Base-by-base conservation (phyloP, 2,329 filamentous ascomycete species). In the Camillea tinctor region DNA sequence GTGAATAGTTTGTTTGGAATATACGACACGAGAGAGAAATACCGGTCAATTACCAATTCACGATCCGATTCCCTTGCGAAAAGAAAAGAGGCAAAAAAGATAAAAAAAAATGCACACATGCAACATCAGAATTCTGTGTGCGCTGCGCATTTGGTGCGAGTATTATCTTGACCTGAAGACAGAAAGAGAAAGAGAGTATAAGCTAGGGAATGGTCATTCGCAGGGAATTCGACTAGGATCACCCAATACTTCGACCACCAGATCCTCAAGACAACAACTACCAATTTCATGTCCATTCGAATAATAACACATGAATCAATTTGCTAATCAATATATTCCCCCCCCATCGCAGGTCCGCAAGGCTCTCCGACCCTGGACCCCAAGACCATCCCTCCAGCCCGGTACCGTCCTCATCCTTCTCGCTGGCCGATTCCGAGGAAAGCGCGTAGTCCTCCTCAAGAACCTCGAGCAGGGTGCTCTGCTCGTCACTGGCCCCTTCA, bases 361-460 rank as follows among this genome's bases (percentile, higher is more conserved):
- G 88, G 83, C 92, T 75, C 80, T 94, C 81, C 93, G 91, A 77
- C 85, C 93, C 75, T 90, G 93, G 82, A 88, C 92, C 82, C 88
- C 92, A 75, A 92, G 95, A 79, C 82, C 90, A 77, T 90, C 92
- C 72, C 93, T 99, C 77, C 86, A 92, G 82, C 94, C 95, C 78
- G 95, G 95, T 77, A 91, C 93, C 79, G 87, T 99, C 79, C 91
- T 99, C 79, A 99, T 99, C 83, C 92, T 99, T 80, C 93, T 99
- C 79, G 95, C 95, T 80, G 95, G 95, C 77, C 95, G 95, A 78
- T 99, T 98, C 92, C 94, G 95, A 76, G 95, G 95, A 87, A 99
- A 99, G 93, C 95, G 95, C 80, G 95, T 99, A 76, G 87, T 99
- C 77, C 93, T 98, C 83, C 91, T 99, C 80, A 98, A 98, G 89